Base-by-base conservation (phyloP, 495 filamentous ascomycete genomes). In the Sphaerosporella brunnea region DNA sequence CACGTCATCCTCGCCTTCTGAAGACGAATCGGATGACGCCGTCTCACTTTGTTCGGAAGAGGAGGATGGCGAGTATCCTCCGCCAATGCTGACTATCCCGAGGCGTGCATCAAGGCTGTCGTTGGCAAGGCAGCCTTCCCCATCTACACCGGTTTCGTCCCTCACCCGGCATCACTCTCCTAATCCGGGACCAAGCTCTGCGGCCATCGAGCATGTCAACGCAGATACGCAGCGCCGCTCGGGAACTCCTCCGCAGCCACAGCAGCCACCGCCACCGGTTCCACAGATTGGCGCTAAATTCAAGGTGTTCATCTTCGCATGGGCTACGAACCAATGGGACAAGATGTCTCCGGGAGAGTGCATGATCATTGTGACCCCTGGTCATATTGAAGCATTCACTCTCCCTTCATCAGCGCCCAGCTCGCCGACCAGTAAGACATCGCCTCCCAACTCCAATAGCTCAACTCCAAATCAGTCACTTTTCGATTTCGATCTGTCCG, bases 241-340 rank as follows among this genome's bases (percentile, higher is more conserved):
- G 26, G 19, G 20, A 24, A 35, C 42, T 16, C 41, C 40, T 26
- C 41, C 20, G 24, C 51, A 47, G 28, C 53, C 9, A 41, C 30
- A 40, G 23, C 47, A 13, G 36, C 47, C 36, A 41, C 34, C 15
- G 45, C 53, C 23, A 36, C 47, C n/a, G 19, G 42, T 8, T 20
- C 25, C 23, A 47, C 54, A 47, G 23, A 46, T 36, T 20, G 71
- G 66, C 24, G 69, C 69, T 20, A 84, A 75, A 51, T 75, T 77
- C 19, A 69, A 84, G 46, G 85, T 86, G 13, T 75, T 73, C 4
- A 76, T 96, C 26, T 93, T 82, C 53, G 77, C 75, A 34, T 97
- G 90, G 90, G 77, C 81, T 21, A 75, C 82, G 18, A 78, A 72
- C 25, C 67, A 66, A 21, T 96, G 90, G 90, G 79, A 86, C 30